Evolutionary conservation across 345 rosid genomes (phyloP), one percentile per base, ranked within the genome.

Genomic region (Nasturtium officinale): DNA sequence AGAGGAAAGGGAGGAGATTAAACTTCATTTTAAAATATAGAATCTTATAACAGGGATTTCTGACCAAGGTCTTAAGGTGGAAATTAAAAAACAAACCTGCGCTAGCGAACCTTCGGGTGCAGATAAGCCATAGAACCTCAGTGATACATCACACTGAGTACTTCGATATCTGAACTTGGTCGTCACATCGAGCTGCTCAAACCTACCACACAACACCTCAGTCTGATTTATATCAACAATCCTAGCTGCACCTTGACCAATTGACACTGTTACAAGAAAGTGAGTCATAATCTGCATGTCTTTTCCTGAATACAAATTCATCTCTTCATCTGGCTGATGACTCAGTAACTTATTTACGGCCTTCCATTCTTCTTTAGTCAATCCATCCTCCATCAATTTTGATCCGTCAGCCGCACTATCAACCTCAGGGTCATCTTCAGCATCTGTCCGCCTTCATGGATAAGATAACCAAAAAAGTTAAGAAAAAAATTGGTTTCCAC

Each of bases 31-130:
- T 57, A 61, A 55, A 15, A 62, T 62, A 54, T 45, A 55, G 6
- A 59, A 54, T 35, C 32, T 45, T 26, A 46, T 54, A 35, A 18
- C 51, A 26, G 33, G 40, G 35, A 55, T 18, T 54, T 51, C 57
- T 33, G 58, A 75, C 57, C 59, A 59, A 45, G 16, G 15, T 43
- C 42, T 30, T 32, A 21, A 70, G 58, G 57, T 54, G 38, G 61
- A 65, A 70, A 30, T 0, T 33, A 65, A 61, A 61, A 79, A 81
- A 23, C 91, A 81, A 81, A 95, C 99, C 99, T 95, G 86, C 30
- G 97, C 97, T 80, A 95, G 87, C 40, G 99, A 87, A 77, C 99
- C 99, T 84, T 92, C 99, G 64, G 99, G 99, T 46, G 90, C 88
- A 71, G 96, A 91, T 81, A 95, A 81, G 67, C 99, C 99, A 86